phyloP scores from a whole-genome alignment of 192 early-diverging fungal genomes.

The Coemansia sp. region DNA sequence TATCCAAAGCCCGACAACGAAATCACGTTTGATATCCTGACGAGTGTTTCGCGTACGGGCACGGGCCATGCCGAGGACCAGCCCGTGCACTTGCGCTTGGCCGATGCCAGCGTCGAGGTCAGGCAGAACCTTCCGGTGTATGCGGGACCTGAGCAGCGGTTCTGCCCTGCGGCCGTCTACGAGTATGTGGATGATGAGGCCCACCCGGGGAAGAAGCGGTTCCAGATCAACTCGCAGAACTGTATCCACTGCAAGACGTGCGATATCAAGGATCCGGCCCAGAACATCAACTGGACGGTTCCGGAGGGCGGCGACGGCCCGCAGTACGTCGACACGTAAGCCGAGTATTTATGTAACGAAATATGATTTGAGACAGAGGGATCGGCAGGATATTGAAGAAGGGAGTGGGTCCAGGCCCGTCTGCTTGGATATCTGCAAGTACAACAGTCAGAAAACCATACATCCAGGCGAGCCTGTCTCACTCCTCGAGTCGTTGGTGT shows the following conservation, averaged over 20 bases:
- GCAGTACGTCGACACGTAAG: slow-evolving; percentile 62
- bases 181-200: slow-evolving; percentile 93
- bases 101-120: slow-evolving; percentile 70
- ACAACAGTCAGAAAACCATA: neutral
- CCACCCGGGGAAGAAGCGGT: slow-evolving; percentile 80
- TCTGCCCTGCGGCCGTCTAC: slow-evolving; percentile 98
- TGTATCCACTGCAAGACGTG: slow-evolving; percentile 99
- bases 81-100: slow-evolving; percentile 83
- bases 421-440: neutral
- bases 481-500: no score
- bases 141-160: slow-evolving; percentile 91
- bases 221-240: slow-evolving; percentile 96
- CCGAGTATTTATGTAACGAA: no score
- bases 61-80: slow-evolving; percentile 95
- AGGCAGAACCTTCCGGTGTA: slow-evolving; percentile 77
- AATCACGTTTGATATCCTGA: slow-evolving; percentile 92
- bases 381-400: neutral
- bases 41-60: slow-evolving; percentile 84
- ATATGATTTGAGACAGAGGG: no score
- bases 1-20: slow-evolving; percentile 97
- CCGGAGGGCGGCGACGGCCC: slow-evolving; percentile 87
- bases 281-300: slow-evolving; percentile 98
- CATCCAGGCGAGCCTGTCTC: no score
- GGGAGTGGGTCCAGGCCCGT: neutral
- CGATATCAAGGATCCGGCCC: slow-evolving; percentile 98